Evolutionary conservation across 306 rosid genomes (phyloP).

Genomic region (Mimosa pudica): DNA sequence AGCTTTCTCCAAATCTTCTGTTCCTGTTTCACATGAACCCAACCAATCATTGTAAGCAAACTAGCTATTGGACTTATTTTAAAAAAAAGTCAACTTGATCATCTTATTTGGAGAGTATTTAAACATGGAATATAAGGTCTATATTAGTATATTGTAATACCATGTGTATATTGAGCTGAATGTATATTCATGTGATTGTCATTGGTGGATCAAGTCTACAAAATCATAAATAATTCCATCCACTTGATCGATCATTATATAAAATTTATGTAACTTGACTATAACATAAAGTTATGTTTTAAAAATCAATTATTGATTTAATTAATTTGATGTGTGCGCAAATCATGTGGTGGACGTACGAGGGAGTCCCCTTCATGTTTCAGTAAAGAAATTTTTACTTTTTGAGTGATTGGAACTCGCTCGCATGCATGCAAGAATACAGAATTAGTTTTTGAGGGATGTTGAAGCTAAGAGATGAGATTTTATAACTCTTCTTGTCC

Average conservation of each 20-base stretch:
- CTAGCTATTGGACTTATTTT: no score
- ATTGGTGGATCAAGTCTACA: neutral
- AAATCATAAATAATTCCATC: neutral
- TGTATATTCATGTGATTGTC: neutral
- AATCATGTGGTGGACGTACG: neutral
- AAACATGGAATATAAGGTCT: no score
- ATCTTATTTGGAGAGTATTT: no score
- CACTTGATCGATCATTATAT: neutral
- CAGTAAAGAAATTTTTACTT: neutral
- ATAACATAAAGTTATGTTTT: neutral
- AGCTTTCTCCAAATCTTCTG: conserved; percentile 56
- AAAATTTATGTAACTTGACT: neutral
- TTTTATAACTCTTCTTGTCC: no score
- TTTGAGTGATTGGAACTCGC: neutral
- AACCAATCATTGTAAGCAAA: neutral
- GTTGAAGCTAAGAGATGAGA: neutral
- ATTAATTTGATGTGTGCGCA: neutral
- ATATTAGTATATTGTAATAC: neutral
- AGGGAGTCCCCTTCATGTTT: neutral
- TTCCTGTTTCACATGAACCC: conserved; percentile 18
- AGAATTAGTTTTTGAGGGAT: neutral
- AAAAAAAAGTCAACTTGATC: no score
- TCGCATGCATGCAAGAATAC: neutral
- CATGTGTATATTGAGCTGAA: neutral
- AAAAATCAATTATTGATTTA: neutral